Evolutionary conservation across 192 early-diverging fungal species (phyloP), one percentile per base, ranked within the genome.

Genomic region (Backusella tarrabulga): DNA sequence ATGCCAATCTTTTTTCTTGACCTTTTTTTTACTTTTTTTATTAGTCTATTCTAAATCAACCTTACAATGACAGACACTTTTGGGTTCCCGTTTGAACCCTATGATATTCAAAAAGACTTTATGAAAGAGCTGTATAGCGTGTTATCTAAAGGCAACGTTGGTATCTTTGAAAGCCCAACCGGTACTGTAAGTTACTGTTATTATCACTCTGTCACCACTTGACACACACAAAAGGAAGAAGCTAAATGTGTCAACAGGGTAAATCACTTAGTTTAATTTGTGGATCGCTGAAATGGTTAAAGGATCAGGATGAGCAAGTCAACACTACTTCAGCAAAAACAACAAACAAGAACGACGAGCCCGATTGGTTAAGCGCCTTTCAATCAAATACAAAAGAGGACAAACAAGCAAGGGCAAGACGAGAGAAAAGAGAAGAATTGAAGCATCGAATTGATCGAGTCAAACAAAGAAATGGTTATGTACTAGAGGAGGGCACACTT

Each of bases 121-220:
- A 97, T 97, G 95, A 72, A 80, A 32, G 81, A 81, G 29, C 79
- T 97, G 50, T 96, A 94, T 78, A 81, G 89, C 38, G 87, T 88
- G 9, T 84, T 96, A 19, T 90, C 94, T 38, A 60, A 87, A 19
- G 78, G 87, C 7, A 87, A 93, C 67, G 86, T 98, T 60, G 91
- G 89, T 21, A 89, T 98, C 14, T 95, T 98, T 74, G 97, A 98
- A 81, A 93, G 91, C 34, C 97, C 97, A 15, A 98, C 97, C 9
- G 97, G 97, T 1, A 98, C 97, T 1, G 92, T 91, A 78, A 67
- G 83, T 79, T 35, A 4, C 4, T 52, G 6, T 34, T 56, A 32
- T 32, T 3, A 32, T 3, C 32, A 32, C 32, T 32, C 32, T 32
- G 32, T 32, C 32, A 54, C 71, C 29, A 1, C 23, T 34, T 14